Percentiles rank a stretch among this genome's conserved stretches.
phyloP scores from a whole-genome alignment of 2,329 filamentous ascomycete genomes.

The Onygena corvina region DNA sequence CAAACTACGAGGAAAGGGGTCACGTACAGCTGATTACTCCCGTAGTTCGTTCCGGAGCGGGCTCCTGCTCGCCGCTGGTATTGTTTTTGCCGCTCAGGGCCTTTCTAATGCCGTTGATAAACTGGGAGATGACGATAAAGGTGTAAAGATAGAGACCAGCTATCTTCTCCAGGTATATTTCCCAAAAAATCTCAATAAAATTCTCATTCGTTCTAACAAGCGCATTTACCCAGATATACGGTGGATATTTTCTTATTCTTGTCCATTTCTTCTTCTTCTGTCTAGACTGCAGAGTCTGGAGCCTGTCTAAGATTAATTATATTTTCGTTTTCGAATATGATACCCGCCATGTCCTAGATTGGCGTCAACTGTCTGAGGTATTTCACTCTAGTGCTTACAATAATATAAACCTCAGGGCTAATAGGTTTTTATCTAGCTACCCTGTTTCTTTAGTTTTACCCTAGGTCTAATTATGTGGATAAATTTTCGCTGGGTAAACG shows the following conservation, averaged over 20 bases:
- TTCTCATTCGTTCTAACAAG: constrained; percentile 17
- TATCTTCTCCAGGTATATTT: constrained; percentile 52
- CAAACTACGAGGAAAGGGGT: constrained; percentile 64
- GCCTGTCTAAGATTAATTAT: constrained; percentile 79
- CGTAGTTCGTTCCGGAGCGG: constrained; percentile 49
- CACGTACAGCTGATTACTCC: constrained; percentile 48
- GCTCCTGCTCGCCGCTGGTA: constrained; percentile 55
- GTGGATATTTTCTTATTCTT: constrained; percentile 75
- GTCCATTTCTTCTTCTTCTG: constrained; percentile 75
- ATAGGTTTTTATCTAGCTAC: constrained; percentile 42
- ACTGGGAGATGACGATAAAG: constrained; percentile 41
- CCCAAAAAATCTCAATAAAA: not conserved
- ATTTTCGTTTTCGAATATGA: constrained; percentile 96
- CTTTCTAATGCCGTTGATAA: constrained; percentile 46
- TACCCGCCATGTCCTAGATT: constrained; percentile 71
- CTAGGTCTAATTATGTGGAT: constrained; percentile 72
- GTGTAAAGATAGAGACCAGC: constrained; percentile 43
- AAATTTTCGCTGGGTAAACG: constrained; percentile 63
- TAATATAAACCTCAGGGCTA: not conserved
- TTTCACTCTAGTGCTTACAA: constrained; percentile 13
- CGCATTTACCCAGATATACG: constrained; percentile 64
- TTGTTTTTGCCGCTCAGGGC: constrained; percentile 55
- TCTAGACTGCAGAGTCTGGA: constrained; percentile 73
- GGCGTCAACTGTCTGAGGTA: constrained; percentile 70
- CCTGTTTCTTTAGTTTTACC: constrained; percentile 67